phyloP scores from a whole-genome alignment of 2,329 filamentous ascomycete genomes.

The Mariannaea elegans region DNA sequence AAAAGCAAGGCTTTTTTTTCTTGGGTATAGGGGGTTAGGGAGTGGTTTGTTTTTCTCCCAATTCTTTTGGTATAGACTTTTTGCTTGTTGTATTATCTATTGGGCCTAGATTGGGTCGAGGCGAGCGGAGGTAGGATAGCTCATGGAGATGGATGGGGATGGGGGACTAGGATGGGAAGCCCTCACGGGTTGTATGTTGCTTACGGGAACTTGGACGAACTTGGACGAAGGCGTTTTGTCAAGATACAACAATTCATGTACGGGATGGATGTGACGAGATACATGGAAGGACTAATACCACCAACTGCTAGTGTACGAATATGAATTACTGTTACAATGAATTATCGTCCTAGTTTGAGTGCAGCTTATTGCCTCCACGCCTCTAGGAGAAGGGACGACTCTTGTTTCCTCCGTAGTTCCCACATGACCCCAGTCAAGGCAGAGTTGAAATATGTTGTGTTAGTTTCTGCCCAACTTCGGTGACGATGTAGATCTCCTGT shows the following conservation, averaged over 20 bases:
- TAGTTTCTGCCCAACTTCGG: constrained; percentile 26
- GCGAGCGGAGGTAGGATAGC: constrained; percentile 22
- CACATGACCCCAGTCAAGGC: neutral
- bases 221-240: constrained; percentile 34
- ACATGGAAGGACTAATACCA: constrained; percentile 21
- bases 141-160: constrained; percentile 16
- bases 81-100: constrained; percentile 35
- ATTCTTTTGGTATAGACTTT: constrained; percentile 32
- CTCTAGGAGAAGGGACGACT: constrained; percentile 3
- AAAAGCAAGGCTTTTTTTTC: constrained; percentile 10
- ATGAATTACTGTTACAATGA: constrained; percentile 22
- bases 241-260: constrained; percentile 24
- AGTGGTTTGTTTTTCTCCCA: constrained; percentile 29
- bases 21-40: constrained; percentile 1
- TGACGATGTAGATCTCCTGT: constrained; percentile 13
- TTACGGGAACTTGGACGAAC: constrained; percentile 26
- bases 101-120: constrained; percentile 31
- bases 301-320: constrained; percentile 20
- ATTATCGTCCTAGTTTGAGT: neutral
- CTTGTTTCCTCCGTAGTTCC: neutral
- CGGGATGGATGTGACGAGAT: constrained; percentile 17
- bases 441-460: constrained; percentile 25
- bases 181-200: constrained; percentile 31
- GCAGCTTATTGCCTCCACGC: neutral
- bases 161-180: constrained; percentile 27